These are phyloP conservation scores for Guyanaporus albipodus DNA, from an alignment of 768 basidiomycete genomes.

Conservation along the genomic window DNA sequence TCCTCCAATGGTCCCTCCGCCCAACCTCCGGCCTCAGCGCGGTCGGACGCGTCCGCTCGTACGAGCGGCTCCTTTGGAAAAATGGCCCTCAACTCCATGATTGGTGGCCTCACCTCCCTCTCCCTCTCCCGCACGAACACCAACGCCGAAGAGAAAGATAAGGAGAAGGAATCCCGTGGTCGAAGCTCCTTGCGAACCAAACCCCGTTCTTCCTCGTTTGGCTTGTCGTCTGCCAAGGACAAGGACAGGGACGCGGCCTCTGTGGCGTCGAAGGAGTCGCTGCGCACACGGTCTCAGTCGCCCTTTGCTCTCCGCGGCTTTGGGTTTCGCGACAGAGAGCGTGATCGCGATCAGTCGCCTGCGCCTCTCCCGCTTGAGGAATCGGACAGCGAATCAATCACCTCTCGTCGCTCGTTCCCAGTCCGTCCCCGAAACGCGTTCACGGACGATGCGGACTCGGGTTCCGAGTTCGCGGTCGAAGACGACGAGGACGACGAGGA, in stretches of 20 bases:
- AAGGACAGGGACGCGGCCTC: slow-evolving; percentile 36
- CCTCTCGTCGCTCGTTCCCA: slow-evolving; percentile 34
- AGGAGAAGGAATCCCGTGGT: slow-evolving; percentile 52
- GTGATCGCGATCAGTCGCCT: slow-evolving; percentile 53
- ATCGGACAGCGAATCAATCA: slow-evolving; percentile 45
- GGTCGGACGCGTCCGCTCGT: slow-evolving; percentile 36
- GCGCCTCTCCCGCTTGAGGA: slow-evolving; percentile 54
- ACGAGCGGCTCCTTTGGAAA: slow-evolving; percentile 53
- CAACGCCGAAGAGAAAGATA: slow-evolving; percentile 35
- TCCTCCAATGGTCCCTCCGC: slow-evolving; percentile 10
- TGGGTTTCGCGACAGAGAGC: slow-evolving; percentile 50
- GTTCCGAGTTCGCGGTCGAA: slow-evolving; percentile 51
- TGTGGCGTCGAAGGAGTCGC: slow-evolving; percentile 42
- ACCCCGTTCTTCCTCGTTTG: slow-evolving; percentile 49
- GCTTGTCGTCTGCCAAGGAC: slow-evolving; percentile 32
- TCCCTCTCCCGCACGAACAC: slow-evolving; percentile 55
- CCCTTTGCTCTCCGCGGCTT: slow-evolving; percentile 75
- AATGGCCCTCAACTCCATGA: slow-evolving; percentile 64
- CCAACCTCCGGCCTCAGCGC: slow-evolving; percentile 12
- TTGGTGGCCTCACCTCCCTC: slow-evolving; percentile 64
- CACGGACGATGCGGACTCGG: slow-evolving; percentile 56
- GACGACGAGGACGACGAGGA: slow-evolving; percentile 56
- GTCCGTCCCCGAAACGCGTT: slow-evolving; percentile 60
- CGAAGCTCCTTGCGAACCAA: slow-evolving; percentile 42
- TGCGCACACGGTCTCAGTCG: slow-evolving; percentile 71